Base-by-base conservation (phyloP, 2,329 filamentous ascomycete genomes). In the Parastagonospora nodorum region DNA sequence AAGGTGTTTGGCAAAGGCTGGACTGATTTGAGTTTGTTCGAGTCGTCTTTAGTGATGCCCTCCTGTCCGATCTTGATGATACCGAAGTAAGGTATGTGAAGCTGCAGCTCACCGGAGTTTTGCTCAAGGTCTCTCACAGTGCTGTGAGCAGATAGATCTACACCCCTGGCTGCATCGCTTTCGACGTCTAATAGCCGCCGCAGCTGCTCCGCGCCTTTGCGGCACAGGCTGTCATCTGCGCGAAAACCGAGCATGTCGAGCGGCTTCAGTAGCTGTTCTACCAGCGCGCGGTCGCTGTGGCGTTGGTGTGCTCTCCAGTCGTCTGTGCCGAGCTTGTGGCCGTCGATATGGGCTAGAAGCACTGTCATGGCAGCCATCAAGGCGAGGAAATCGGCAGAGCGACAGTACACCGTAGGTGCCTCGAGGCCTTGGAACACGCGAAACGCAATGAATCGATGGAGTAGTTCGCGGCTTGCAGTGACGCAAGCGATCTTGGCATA, bases 1-100 rank as follows among this genome's bases (percentile, higher is more conserved):
- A 35, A 32, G 3, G 45, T 8, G 8, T 29, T 19, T 7, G 16
- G 5, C 15, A 30, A 11, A 12, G 10, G 15, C 28, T n/a, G 40
- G 11, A 16, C 7, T 19, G 30, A 8, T 29, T 32, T 19, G 14
- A 19, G 6, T 24, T 42, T 32, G 29, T 15, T 15, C 33, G 14
- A 11, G 12, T 10, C 7, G 29, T 31, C 19, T 12, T 32, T 49
- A 1, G 45, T 49, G 33, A 51, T 46, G 2, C 59, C 57, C n/a
- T 61, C 57, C 10, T 58, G 61, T 1, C 60, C 51, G 50, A 74
- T 71, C 14, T 57, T 67, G 45, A 74, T 62, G 19, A 61, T 63
- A 8, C 70, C 68, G 51, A 71, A 68, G 47, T 68, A 73, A 2
- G 68, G 68, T 32, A 69, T 63, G 3, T 37, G 14, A 10, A 52